Conservation (phyloP, 345 rosid species). For the Citrus glauca region DNA sequence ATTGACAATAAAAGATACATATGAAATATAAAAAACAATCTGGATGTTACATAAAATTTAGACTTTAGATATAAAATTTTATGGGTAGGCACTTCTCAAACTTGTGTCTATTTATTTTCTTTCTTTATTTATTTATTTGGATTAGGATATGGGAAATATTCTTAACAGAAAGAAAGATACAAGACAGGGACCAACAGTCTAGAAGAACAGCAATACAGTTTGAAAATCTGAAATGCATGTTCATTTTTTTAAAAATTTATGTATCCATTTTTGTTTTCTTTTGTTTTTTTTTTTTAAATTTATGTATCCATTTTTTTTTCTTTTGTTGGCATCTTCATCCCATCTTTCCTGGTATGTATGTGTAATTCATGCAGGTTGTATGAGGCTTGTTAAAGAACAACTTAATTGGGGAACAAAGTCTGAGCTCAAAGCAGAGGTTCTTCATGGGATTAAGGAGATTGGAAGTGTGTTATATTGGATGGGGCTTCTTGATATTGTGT, state of each 20-base stretch:
- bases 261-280: not conserved
- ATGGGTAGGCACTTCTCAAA: not conserved
- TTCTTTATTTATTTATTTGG: not conserved
- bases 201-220: not conserved
- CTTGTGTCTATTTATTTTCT: not conserved
- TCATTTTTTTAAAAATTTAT: not conserved
- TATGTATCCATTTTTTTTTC: not conserved
- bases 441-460: constrained; percentile 88
- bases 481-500: constrained; percentile 89
- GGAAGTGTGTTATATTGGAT: constrained; percentile 92
- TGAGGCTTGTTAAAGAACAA: constrained; percentile 89
- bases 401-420: constrained; percentile 86
- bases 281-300: no score
- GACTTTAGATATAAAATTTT: not conserved
- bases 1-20: not conserved
- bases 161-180: not conserved
- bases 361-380: constrained; percentile 57
- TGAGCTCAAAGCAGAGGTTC: constrained; percentile 89
- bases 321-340: not conserved
- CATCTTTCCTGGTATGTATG: not conserved
- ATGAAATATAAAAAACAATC: not conserved
- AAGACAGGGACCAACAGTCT: not conserved
- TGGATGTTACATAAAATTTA: not conserved
- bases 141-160: not conserved
- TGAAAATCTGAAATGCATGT: not conserved